Evolutionary conservation across 2,329 filamentous ascomycete genomes (phyloP).

Genomic region (Ascochyta clinopodiicola): DNA sequence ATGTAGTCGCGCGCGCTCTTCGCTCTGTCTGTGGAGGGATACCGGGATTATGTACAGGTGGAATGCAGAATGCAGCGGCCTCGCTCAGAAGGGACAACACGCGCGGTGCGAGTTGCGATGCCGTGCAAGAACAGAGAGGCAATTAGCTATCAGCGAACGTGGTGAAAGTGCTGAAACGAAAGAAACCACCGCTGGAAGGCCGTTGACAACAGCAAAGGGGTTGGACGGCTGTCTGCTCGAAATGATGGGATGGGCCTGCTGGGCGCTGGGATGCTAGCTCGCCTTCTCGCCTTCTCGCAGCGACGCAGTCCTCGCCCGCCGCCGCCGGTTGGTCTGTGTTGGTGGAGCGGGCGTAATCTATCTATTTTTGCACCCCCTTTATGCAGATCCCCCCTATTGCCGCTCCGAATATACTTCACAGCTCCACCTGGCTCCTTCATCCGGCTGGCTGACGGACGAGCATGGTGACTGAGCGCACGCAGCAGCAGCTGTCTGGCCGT

Average conservation of each 20-base stretch:
- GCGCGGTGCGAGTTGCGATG: conserved; percentile 14
- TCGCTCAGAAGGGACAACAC: conserved; percentile 22
- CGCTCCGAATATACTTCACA: conserved; percentile 13
- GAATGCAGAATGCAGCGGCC: conserved; percentile 30
- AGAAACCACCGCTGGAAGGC: conserved; percentile 25
- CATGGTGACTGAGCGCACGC: conserved; percentile 1
- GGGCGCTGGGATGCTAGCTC: conserved; percentile 25
- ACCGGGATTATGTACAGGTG: conserved; percentile 14
- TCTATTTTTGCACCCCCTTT: conserved; percentile 16
- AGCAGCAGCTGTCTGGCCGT: not conserved
- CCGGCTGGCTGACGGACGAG: conserved; percentile 14
- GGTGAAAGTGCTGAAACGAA: conserved; percentile 38
- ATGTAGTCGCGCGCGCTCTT: conserved; percentile 17
- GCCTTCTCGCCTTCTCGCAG: not conserved
- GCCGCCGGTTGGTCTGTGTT: conserved; percentile 26
- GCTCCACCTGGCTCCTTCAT: conserved; percentile 17
- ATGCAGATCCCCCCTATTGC: conserved; percentile 7
- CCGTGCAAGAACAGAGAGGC: conserved; percentile 11
- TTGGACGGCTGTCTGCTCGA: conserved; percentile 24
- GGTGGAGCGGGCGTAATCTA: conserved; percentile 21
- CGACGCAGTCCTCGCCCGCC: conserved; percentile 17
- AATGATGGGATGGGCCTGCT: conserved; percentile 18
- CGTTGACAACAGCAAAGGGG: conserved; percentile 33
- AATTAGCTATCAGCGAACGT: conserved; percentile 43
- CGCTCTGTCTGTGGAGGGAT: not conserved